Evolutionary conservation across 148 eudicot genomes (phyloP), one percentile per base, ranked within the genome.

Genomic region (Cornus suecica): DNA sequence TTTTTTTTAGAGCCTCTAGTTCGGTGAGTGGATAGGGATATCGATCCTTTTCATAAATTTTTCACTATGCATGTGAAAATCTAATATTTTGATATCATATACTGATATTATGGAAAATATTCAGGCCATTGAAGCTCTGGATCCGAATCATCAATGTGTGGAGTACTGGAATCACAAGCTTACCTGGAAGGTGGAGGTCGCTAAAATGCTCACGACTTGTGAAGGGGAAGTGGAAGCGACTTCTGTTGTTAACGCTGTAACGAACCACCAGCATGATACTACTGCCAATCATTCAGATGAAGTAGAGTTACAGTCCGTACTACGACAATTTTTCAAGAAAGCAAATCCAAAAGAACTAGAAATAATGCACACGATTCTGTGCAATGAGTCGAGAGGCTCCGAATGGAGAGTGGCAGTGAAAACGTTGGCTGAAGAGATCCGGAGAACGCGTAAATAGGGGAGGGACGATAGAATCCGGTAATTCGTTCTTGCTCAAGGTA

Each of bases 51-150:
- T 29, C 65, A 31, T 56, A 29, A 34, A 24, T 71, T 48, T 4
- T 56, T 63, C 18, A 30, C 64, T 15, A 24, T 48, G 16, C 54
- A 48, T 48, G 4, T 48, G 20, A 48, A 48, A 11, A 11, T 4
- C 24, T 23, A 8, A 28, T 30, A 42, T 7, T 74, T 65, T 27
- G 65, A 45, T 65, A 27, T 14, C 22, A 42, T 48, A 28, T 27
- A 3, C 70, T 64, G 66, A 75, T 30, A 34, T 10, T 62, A n/a
- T 68, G 45, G 3, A 42, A 18, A n/a, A 24, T 70, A n/a, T 70
- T 18, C 81, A 88, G 91, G 88, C 83, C 25, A 83, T 88, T 60
- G 91, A 88, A 76, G 84, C 82, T 24, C 88, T 84, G 58, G 91
- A 88, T 77, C 83, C 88, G 54, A 66, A 75, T 65, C 83, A 79